Base-by-base conservation (phyloP, 352 stramenopile species). In the Phytophthora parvispora region DNA sequence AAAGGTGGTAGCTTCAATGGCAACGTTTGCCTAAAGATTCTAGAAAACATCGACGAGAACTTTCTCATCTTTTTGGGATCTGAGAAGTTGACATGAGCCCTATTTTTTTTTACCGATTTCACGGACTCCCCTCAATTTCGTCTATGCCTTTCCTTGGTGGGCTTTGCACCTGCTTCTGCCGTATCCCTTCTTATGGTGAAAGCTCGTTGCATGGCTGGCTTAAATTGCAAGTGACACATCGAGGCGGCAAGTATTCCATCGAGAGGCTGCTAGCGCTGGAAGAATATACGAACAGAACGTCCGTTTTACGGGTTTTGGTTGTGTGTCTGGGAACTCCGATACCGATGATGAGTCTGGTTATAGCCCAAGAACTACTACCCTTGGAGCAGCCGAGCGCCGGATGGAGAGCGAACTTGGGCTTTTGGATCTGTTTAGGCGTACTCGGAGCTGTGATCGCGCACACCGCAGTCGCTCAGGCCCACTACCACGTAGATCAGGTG, bases 251-350 rank as follows among this genome's bases (percentile, higher is more conserved):
- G 22, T 50, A 50, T n/a, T 50, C 43, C 10, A 50, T 50, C 13
- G 43, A 50, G 43, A 27, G 43, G n/a, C n/a, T 50, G 9, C 20
- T 50, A 27, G 43, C 43, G 27, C 43, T 50, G 12, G 43, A 50
- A 9, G 43, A 50, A 28, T 50, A 50, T 15, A 50, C 43, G 16
- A 50, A 50, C 8, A 45, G 6, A 24, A 18, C 38, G 43, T 50
- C 43, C 13, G 12, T 9, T 0, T 24, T 43, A 28, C 57, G 45
- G 15, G 51, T 48, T 6, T 20, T 67, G 8, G 16, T 42, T 22
- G 38, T 68, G 20, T 62, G 60, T 42, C 16, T 68, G 15, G 15
- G 12, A 8, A 62, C 43, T 6, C 53, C 38, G 7, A 2, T 60
- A n/a, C 50, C 51, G 6, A 54, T 60, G 42, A 62, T 53, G 25